Evolutionary conservation across 2,329 filamentous ascomycete genomes (phyloP).

Genomic region (Hortaea werneckii): DNA sequence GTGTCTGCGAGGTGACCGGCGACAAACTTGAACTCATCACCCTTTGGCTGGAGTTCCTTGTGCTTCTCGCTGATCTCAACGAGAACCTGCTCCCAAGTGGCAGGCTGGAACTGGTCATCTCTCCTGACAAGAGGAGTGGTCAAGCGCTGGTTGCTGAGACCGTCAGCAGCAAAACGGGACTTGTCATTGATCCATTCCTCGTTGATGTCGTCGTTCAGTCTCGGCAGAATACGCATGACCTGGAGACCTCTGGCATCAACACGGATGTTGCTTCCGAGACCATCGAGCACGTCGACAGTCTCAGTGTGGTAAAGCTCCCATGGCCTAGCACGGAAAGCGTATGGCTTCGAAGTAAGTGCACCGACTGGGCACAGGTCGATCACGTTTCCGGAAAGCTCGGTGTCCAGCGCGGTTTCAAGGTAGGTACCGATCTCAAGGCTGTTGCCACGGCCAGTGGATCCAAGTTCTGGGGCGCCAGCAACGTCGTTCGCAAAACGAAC

Average conservation of each 20-base stretch:
- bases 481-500: conserved; percentile 97
- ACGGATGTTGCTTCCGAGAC: conserved; percentile 85
- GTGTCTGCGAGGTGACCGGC: conserved; percentile 85
- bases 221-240: conserved; percentile 87
- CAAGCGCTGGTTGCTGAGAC: conserved; percentile 87
- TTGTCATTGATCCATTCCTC: conserved; percentile 99
- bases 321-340: conserved; percentile 89
- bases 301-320: conserved; percentile 97
- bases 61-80: conserved; percentile 76
- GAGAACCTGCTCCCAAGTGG: conserved; percentile 90
- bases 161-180: conserved; percentile 90
- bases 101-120: conserved; percentile 83
- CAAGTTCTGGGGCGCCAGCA: conserved; percentile 89
- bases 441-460: conserved; percentile 89
- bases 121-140: conserved; percentile 84
- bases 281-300: conserved; percentile 89
- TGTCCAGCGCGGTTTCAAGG: conserved; percentile 84
- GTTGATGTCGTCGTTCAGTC: conserved; percentile 95
- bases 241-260: conserved; percentile 88
- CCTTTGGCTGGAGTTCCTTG: conserved; percentile 68
- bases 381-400: conserved; percentile 91
- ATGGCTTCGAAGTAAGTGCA: conserved; percentile 92
- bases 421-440: conserved; percentile 98
- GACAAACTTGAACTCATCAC: conserved; percentile 91
- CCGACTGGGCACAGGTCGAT: conserved; percentile 98